A percentile compares a stretch with the other conserved stretches of the same genome.
Evolutionary conservation across 768 basidiomycete species (phyloP).

Genomic region (Kwoniella heveanensis): DNA sequence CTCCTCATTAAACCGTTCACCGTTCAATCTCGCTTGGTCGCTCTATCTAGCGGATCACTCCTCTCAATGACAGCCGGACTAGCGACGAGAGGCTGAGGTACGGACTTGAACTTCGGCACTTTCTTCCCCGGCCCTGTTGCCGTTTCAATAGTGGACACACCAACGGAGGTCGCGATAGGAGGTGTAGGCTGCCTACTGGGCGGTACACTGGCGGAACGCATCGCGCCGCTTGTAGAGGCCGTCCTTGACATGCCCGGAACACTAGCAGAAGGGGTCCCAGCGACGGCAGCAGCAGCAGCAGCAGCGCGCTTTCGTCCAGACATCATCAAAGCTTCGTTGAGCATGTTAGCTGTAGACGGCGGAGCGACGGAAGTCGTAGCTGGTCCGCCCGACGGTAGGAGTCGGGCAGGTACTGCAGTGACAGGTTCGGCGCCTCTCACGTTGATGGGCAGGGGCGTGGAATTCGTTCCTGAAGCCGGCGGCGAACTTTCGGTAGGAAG

Average conservation of each 20-base stretch:
- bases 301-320: conserved; percentile 15
- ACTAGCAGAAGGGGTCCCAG: background rate
- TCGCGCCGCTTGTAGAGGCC: background rate
- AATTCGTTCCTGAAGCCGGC: background rate
- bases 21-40: background rate
- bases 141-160: conserved; percentile 17
- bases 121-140: conserved; percentile 25
- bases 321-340: conserved; percentile 25
- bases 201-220: background rate
- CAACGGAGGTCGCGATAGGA: background rate
- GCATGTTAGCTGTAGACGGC: conserved; percentile 15
- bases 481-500: background rate
- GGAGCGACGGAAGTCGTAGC: conserved; percentile 13
- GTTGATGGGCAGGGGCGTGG: background rate
- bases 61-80: conserved; percentile 17
- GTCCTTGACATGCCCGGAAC: conserved; percentile 3
- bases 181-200: conserved; percentile 23
- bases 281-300: background rate
- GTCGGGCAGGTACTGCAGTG: conserved; percentile 24
- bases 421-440: conserved; percentile 20
- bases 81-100: conserved; percentile 27
- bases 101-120: conserved; percentile 37
- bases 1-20: background rate
- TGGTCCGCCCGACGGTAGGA: conserved; percentile 9
- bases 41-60: conserved; percentile 8